Base-by-base conservation (phyloP, 345 rosid genomes). In the Gossypium rotundifolium region DNA sequence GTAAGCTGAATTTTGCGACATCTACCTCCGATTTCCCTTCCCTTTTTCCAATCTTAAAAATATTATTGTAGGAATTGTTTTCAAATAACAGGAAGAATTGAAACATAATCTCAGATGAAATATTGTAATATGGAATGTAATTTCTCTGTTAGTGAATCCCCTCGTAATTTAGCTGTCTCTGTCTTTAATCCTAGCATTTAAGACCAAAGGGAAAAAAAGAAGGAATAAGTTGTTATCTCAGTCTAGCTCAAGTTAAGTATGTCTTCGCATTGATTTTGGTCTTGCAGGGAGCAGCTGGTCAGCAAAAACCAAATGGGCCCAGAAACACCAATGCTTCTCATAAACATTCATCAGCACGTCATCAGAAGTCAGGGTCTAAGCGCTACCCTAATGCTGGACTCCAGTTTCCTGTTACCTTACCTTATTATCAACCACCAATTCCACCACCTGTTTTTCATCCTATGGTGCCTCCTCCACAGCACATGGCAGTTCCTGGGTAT, bases 391-490 rank as follows among this genome's bases (percentile, higher is more conserved):
- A 81, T 78, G 81, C 76, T 14, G 78, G 85, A 2, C 93, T 91
- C 68, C 89, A 88, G 65, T 90, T 87, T 74, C 82, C 88, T 52
- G 76, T 81, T 66, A 86, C 86, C 7, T 76, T 82, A 23, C 85
- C 91, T 57, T 88, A 88, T 77, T 83, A 76, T 76, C 93, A 84
- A 72, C 88, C 84, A 11, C 27, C 84, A 23, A 54, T 81, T 55
- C 86, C 82, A 1, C 85, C 87, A 1, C 85, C 87, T 67, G 78
- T 87, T 72, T 82, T 86, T 78, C 91, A 81, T 80, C 78, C 90
- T 70, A 83, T 87, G 88, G 77, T 81, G 59, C 88, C 90, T 79
- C 91, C 85, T 51, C 89, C 93, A 23, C 89, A 92, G 20, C 93
- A 88, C 51, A 75, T 87, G 79, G 81, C 87, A 25, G 81, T 85